Conservation (phyloP, 176 grass and related monocot genomes). For the Aegilops sharonensis region DNA sequence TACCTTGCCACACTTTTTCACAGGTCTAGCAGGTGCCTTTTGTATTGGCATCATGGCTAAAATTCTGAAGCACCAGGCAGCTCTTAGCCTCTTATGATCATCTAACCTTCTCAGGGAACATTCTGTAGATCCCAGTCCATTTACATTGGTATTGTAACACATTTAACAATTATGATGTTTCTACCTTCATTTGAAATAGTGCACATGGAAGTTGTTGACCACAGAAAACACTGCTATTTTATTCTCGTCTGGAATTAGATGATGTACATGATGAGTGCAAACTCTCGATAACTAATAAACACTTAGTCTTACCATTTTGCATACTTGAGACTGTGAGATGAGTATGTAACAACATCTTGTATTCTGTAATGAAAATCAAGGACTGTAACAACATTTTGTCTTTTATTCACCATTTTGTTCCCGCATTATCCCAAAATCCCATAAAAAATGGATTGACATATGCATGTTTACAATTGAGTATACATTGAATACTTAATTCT, state of each 20-base stretch:
- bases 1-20: not conserved
- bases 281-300: not conserved
- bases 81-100: not conserved
- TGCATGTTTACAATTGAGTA: not conserved
- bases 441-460: not conserved
- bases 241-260: not conserved
- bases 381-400: not conserved
- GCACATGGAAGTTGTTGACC: not conserved
- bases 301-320: not conserved
- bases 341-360: not conserved
- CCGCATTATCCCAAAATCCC: not conserved
- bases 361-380: not conserved
- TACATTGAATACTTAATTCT: not conserved
- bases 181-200: conserved; percentile 9
- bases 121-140: not conserved
- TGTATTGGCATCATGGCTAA: not conserved
- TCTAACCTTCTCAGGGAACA: not conserved
- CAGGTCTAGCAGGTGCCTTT: not conserved
- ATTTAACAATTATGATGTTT: not conserved
- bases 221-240: not conserved
- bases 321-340: not conserved
- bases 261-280: not conserved
- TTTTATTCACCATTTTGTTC: not conserved
- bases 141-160: not conserved
- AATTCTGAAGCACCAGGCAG: not conserved